Percentiles rank a stretch among this genome's conserved stretches.
Evolutionary conservation across 441 rosid genomes (phyloP).

Genomic region (Aleurites moluccanus): DNA sequence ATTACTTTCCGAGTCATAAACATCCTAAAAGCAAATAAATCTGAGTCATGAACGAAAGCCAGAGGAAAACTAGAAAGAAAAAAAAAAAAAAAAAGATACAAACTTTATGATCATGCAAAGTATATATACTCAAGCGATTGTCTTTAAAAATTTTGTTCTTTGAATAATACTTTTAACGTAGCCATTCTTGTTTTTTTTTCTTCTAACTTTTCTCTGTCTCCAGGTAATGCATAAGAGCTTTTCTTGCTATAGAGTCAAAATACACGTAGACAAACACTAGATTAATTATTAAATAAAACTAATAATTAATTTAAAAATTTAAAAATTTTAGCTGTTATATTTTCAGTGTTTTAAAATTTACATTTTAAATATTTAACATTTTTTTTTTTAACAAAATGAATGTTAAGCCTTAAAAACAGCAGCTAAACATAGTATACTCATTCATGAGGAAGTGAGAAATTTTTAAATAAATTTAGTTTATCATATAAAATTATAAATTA

Average conservation of each 20-base stretch:
- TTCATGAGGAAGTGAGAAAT: too few species aligned
- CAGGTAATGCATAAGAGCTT: constrained; percentile 17
- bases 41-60: neutral
- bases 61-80: too few species aligned
- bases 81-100: neutral
- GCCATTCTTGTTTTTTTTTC: neutral
- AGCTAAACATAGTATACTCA: too few species aligned
- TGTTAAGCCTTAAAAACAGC: too few species aligned
- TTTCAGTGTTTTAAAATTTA: too few species aligned
- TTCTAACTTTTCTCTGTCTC: neutral
- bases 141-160: neutral
- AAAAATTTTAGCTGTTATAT: too few species aligned
- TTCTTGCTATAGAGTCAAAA: constrained; percentile 12
- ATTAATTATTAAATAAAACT: too few species aligned
- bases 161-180: neutral
- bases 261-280: neutral
- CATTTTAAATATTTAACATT: too few species aligned
- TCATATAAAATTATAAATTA: too few species aligned
- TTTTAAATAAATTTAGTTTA: too few species aligned
- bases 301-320: too few species aligned
- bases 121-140: neutral
- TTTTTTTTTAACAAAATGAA: too few species aligned
- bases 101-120: constrained; percentile 16
- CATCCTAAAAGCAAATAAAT: neutral
- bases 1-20: neutral